Conservation (phyloP, 768 basidiomycete species). For the Auriscalpium microsporum region DNA sequence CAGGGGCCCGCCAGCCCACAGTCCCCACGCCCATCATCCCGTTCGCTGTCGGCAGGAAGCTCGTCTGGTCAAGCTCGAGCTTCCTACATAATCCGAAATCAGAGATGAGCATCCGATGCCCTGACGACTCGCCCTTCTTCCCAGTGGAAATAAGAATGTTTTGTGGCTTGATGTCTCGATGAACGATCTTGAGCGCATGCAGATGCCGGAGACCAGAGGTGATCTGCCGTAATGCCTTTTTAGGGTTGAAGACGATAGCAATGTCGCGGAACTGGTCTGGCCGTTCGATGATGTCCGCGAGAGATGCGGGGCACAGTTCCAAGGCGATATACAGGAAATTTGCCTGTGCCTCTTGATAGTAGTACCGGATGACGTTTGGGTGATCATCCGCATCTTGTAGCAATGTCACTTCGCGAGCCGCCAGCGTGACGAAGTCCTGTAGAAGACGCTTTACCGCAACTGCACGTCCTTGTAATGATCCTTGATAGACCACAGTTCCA, state of each 20-base stretch:
- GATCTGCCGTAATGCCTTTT: constrained; percentile 81
- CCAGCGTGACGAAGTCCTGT: constrained; percentile 91
- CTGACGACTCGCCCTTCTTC: constrained; percentile 42
- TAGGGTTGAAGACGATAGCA: constrained; percentile 70
- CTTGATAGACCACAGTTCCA: constrained; percentile 91
- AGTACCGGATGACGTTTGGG: constrained; percentile 97
- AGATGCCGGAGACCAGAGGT: constrained; percentile 83
- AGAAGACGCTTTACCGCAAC: constrained; percentile 98
- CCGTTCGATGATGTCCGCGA: constrained; percentile 79
- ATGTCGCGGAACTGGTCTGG: constrained; percentile 77
- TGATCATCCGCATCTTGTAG: constrained; percentile 97
- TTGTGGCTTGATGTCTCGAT: constrained; percentile 97
- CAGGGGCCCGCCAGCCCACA: constrained; percentile 95
- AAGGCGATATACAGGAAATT: constrained; percentile 98
- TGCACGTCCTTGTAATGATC: constrained; percentile 91
- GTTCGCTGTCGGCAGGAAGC: constrained; percentile 87
- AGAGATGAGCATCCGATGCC: constrained; percentile 82
- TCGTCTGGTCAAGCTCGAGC: constrained; percentile 91
- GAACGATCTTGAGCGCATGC: constrained; percentile 91
- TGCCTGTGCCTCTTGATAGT: constrained; percentile 89
- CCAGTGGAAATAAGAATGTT: constrained; percentile 84
- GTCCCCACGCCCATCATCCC: constrained; percentile 88
- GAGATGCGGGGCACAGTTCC: constrained; percentile 85
- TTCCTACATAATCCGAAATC: constrained; percentile 98
- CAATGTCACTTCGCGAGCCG: constrained; percentile 86